Evolutionary conservation across 768 basidiomycete species (phyloP).

Genomic region (Pisolithus sp.): DNA sequence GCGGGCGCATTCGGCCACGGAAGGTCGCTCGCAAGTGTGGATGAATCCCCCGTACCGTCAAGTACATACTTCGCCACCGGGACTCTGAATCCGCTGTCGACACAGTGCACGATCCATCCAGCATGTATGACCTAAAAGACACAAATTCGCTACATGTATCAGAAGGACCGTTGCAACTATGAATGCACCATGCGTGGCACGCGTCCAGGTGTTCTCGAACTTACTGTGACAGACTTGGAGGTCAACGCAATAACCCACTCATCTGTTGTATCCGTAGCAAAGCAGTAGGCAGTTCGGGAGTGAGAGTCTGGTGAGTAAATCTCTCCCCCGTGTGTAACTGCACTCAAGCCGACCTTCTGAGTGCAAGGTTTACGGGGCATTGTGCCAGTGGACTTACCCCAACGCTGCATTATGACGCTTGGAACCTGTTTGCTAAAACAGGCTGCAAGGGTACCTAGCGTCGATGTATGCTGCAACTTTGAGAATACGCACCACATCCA

Average conservation of each 20-base stretch:
- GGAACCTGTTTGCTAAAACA: constrained; percentile 26
- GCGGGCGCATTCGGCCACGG: no score
- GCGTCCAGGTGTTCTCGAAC: constrained; percentile 1
- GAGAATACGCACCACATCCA: constrained; percentile 18
- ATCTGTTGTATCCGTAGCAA: constrained; percentile 22
- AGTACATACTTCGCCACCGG: constrained; percentile 24
- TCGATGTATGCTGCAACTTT: no score
- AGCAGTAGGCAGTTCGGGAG: constrained; percentile 22
- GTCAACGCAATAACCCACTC: constrained; percentile 22
- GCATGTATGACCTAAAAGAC: constrained; percentile 23
- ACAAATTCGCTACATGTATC: not conserved
- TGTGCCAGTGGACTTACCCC: constrained; percentile 19
- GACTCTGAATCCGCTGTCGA: constrained; percentile 19
- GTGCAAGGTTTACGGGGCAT: no score
- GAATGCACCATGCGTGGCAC: no score
- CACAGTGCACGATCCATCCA: constrained; percentile 26
- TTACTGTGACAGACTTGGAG: constrained; percentile 24
- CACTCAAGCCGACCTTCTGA: not conserved
- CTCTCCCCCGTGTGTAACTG: constrained; percentile 21
- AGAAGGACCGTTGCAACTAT: not conserved
- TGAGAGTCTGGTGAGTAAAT: constrained; percentile 8
- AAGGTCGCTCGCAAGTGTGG: not conserved
- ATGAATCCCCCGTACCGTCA: constrained; percentile 20
- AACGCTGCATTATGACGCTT: constrained; percentile 12
- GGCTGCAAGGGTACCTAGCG: constrained; percentile 8